Conservation (phyloP, 257 asterid species). For the Linaria vulgaris region DNA sequence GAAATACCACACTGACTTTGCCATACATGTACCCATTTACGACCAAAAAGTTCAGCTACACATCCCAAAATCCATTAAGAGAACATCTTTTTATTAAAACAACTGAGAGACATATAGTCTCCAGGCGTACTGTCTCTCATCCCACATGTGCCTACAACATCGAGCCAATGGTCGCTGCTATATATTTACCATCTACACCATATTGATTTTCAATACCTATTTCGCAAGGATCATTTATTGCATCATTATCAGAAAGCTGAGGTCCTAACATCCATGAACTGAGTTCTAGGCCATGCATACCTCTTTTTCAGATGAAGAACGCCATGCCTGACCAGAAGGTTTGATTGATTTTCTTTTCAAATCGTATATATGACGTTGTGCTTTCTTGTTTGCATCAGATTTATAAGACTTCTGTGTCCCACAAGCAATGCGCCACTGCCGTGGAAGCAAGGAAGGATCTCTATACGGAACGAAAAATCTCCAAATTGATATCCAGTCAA, state of each 20-base stretch:
- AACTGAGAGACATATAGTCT: background rate
- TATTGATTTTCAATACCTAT: background rate
- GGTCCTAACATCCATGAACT: background rate
- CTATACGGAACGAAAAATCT: constrained; percentile 81
- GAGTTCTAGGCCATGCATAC: constrained; percentile 34
- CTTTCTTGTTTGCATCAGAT: constrained; percentile 71
- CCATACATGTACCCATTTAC: background rate
- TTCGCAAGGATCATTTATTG: background rate
- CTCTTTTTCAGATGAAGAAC: constrained; percentile 72
- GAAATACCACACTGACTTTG: constrained; percentile 20
- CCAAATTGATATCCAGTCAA: constrained; percentile 96
- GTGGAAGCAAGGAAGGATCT: constrained; percentile 94
- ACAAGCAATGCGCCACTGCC: constrained; percentile 92
- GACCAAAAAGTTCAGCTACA: constrained; percentile 1
- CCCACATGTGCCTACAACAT: background rate
- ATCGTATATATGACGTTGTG: constrained; percentile 64
- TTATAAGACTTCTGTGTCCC: constrained; percentile 95
- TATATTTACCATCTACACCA: background rate
- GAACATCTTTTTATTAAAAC: background rate
- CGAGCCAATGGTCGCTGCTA: background rate
- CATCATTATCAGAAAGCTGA: background rate
- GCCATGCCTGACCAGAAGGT: constrained; percentile 53
- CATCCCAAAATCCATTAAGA: background rate
- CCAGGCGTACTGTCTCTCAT: background rate
- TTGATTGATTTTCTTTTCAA: constrained; percentile 54